Evolutionary conservation across 2,329 filamentous ascomycete species (phyloP).

Genomic region (Pseudogymnoascus sp.): DNA sequence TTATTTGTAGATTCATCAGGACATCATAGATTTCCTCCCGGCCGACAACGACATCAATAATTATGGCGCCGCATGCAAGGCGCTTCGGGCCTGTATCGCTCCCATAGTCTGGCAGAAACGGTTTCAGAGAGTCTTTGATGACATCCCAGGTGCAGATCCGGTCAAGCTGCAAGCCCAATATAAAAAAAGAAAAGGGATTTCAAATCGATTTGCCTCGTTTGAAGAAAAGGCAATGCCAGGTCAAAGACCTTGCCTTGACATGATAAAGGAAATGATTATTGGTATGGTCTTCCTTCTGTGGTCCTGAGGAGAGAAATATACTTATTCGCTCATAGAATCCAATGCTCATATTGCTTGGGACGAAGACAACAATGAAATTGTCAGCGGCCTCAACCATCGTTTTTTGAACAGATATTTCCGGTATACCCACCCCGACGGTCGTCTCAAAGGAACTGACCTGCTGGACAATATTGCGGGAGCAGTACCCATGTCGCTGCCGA

Average conservation of each 20-base stretch:
- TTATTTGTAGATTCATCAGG: conserved; percentile 25
- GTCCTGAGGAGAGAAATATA: background rate
- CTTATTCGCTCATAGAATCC: conserved; percentile 20
- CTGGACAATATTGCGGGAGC: background rate
- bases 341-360: conserved; percentile 17
- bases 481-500: background rate
- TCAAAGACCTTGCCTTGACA: conserved; percentile 30
- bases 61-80: conserved; percentile 34
- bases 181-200: conserved; percentile 31
- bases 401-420: background rate
- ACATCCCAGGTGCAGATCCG: conserved; percentile 20
- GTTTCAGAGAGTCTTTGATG: conserved; percentile 37
- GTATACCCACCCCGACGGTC: background rate
- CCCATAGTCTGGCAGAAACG: conserved; percentile 39
- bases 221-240: background rate
- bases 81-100: conserved; percentile 32
- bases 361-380: conserved; percentile 3
- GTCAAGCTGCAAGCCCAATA: conserved; percentile 24
- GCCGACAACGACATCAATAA: conserved; percentile 35
- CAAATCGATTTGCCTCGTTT: conserved; percentile 22
- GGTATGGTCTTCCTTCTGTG: conserved; percentile 28
- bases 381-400: background rate
- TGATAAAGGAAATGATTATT: conserved; percentile 35
- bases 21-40: conserved; percentile 22
- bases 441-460: background rate